Evolutionary conservation across 2,329 filamentous ascomycete genomes (phyloP).

Genomic region (Paramyrothecium roridum): DNA sequence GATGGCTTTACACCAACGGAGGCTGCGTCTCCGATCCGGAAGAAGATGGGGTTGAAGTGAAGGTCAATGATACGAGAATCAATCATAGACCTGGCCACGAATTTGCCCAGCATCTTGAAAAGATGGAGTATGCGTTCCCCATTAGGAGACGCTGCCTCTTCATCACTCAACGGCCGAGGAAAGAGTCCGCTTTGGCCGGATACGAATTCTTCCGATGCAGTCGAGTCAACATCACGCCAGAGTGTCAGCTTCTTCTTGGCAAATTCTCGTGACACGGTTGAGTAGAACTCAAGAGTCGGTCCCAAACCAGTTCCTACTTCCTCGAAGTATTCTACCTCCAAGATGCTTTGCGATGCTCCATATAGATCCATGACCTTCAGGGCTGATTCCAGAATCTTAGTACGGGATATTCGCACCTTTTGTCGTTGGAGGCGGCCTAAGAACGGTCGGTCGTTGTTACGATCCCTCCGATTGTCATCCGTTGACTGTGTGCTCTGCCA

Average conservation of each 20-base stretch:
- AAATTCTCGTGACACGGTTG: slow-evolving; percentile 94
- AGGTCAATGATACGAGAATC: slow-evolving; percentile 97
- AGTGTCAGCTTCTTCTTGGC: slow-evolving; percentile 95
- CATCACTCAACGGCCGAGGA: slow-evolving; percentile 82
- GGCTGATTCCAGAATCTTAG: slow-evolving; percentile 93
- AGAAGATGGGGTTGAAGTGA: slow-evolving; percentile 96
- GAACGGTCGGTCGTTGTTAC: slow-evolving; percentile 87
- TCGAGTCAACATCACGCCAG: slow-evolving; percentile 87
- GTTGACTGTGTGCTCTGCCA: slow-evolving; percentile 91
- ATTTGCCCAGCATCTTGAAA: slow-evolving; percentile 93
- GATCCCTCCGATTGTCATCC: slow-evolving; percentile 77
- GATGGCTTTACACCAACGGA: slow-evolving; percentile 70
- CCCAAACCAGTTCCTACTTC: slow-evolving; percentile 96
- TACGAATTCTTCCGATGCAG: slow-evolving; percentile 73
- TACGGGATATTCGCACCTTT: slow-evolving; percentile 94
- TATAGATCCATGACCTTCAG: slow-evolving; percentile 99
- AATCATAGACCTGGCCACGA: slow-evolving; percentile 96
- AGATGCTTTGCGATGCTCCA: slow-evolving; percentile 89
- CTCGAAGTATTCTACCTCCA: slow-evolving; percentile 98
- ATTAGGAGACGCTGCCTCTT: slow-evolving; percentile 69
- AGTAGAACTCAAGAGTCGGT: slow-evolving; percentile 96
- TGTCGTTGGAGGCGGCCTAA: slow-evolving; percentile 88
- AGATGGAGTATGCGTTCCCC: slow-evolving; percentile 85
- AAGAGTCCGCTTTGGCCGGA: slow-evolving; percentile 84
- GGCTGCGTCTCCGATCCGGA: slow-evolving; percentile 77